Conservation (phyloP, 306 rosid species). For the Fagus sylvatica region DNA sequence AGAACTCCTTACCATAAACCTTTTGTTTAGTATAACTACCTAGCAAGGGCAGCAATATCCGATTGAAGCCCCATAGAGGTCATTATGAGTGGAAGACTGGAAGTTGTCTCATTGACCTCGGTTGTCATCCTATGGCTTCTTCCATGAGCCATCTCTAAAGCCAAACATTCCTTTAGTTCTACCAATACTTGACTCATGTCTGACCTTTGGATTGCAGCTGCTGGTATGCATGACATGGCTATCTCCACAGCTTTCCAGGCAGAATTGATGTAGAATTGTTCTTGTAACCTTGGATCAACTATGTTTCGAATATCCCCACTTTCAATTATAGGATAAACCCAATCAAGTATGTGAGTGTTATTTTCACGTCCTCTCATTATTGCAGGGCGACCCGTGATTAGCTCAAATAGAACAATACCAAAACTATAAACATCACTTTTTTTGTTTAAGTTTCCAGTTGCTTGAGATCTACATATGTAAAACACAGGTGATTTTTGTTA, state of each 20-base stretch:
- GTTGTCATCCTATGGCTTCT: no score
- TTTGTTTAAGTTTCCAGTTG: not conserved
- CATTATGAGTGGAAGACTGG: not conserved
- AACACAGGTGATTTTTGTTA: not conserved
- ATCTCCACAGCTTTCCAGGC: constrained; percentile 33
- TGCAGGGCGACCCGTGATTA: constrained; percentile 20
- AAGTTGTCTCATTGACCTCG: not conserved
- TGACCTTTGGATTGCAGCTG: constrained; percentile 21
- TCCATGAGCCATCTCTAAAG: constrained; percentile 11
- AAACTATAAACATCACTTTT: constrained; percentile 30
- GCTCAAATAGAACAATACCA: constrained; percentile 24
- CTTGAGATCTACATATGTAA: not conserved
- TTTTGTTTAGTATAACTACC: not conserved
- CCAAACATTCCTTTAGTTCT: constrained; percentile 30
- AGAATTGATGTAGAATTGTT: constrained; percentile 15
- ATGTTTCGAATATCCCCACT: constrained; percentile 14
- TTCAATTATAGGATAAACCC: constrained; percentile 15
- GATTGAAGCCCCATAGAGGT: not conserved
- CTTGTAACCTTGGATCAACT: constrained; percentile 15
- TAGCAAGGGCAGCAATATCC: not conserved
- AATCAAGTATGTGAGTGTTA: not conserved
- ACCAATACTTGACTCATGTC: constrained; percentile 26
- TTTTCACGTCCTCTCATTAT: not conserved
- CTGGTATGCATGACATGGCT: constrained; percentile 24
- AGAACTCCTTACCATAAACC: no score